These are phyloP conservation scores for Wolfiporia cocos DNA, from an alignment of 1,284 basidiomycete species.

Conservation along the genomic window DNA sequence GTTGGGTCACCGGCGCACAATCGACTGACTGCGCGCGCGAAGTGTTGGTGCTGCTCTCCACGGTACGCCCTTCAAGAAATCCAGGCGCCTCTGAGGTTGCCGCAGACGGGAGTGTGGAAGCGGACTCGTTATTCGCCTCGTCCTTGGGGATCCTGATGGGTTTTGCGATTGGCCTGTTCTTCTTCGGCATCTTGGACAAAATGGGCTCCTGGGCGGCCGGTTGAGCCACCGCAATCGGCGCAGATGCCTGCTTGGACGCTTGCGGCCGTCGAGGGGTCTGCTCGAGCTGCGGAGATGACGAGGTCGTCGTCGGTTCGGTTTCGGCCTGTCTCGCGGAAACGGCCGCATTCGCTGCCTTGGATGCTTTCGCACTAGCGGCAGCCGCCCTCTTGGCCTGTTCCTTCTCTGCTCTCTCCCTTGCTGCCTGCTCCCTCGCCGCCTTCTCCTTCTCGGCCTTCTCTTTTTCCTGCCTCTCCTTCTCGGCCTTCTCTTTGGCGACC, in stretches of 20 bases:
- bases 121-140: constrained; percentile 37
- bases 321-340: constrained; percentile 6
- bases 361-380: constrained; percentile 23
- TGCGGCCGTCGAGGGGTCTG: constrained; percentile 10
- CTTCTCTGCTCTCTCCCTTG: constrained; percentile 28
- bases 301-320: constrained; percentile 13
- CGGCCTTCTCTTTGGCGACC: constrained; percentile 29
- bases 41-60: constrained; percentile 41
- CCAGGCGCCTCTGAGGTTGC: constrained; percentile 38
- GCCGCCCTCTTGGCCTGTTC: constrained; percentile 30
- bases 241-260: constrained; percentile 10
- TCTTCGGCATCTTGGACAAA: constrained; percentile 75
- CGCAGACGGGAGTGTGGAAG: constrained; percentile 37
- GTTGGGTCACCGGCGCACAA: constrained; percentile 29
- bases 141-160: constrained; percentile 56
- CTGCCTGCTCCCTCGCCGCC: constrained; percentile 29
- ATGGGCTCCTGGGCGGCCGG: constrained; percentile 55
- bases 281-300: constrained; percentile 18
- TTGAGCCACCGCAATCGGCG: constrained; percentile 24
- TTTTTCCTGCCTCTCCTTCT: constrained; percentile 34
- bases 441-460: constrained; percentile 33
- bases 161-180: constrained; percentile 61
- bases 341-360: constrained; percentile 22
- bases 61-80: constrained; percentile 27
- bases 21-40: constrained; percentile 60